These are phyloP conservation scores for Pezicula carpinea DNA, from an alignment of 2,329 filamentous ascomycete genomes.

Conservation along the genomic window DNA sequence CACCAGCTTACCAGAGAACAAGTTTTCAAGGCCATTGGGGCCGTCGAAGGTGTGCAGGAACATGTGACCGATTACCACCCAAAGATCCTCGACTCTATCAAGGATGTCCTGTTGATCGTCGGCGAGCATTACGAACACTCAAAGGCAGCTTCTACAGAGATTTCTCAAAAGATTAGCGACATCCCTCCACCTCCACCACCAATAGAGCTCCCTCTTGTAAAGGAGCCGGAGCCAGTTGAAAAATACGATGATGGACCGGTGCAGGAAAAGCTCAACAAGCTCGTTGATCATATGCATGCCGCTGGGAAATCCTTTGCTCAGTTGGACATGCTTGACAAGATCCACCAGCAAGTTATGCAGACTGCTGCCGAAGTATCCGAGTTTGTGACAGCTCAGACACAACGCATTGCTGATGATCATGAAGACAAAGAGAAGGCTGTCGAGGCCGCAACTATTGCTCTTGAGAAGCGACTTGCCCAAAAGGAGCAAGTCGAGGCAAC, in stretches of 20 bases:
- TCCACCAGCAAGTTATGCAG: conserved; percentile 79
- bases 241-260: conserved; percentile 62
- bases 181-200: conserved; percentile 40
- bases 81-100: conserved; percentile 79
- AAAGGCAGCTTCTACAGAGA: conserved; percentile 55
- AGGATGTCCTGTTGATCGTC: conserved; percentile 78
- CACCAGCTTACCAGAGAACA: conserved; percentile 81
- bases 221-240: conserved; percentile 38
- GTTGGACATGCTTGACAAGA: conserved; percentile 79
- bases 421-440: conserved; percentile 75
- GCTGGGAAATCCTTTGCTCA: conserved; percentile 68
- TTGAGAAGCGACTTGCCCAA: conserved; percentile 69
- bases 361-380: conserved; percentile 80
- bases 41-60: conserved; percentile 71
- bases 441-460: conserved; percentile 72
- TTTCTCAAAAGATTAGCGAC: conserved; percentile 54
- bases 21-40: conserved; percentile 67
- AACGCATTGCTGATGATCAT: conserved; percentile 70
- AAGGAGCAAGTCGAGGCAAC: conserved; percentile 57
- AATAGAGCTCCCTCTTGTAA: conserved; percentile 52
- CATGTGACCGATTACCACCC: conserved; percentile 81
- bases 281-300: conserved; percentile 60
- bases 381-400: conserved; percentile 74
- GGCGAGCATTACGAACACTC: conserved; percentile 86
- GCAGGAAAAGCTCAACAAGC: conserved; percentile 51